Evolutionary conservation across 371 early-diverging fungal species (phyloP), one percentile per base, ranked within the genome.

Genomic region (Syncephalastrum contaminatum): DNA sequence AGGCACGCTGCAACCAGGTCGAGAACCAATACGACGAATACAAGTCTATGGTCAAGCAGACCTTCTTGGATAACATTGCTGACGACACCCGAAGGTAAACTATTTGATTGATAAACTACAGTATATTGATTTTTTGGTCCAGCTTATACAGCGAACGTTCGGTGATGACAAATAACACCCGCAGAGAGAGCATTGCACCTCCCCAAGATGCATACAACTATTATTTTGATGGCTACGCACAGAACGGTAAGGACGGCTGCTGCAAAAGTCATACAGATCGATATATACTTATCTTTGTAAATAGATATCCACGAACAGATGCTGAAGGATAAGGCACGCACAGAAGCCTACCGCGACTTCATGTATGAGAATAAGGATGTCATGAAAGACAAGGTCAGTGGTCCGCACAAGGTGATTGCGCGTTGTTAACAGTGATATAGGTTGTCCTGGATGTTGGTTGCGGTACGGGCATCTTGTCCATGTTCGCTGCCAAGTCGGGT

Each of bases 401-500:
- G 13, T n/a, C 5, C 3, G 21, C 8, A 13, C 16, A 25, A 46
- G 15, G 1, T 16, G 24, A 12, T 20, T 3, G 15, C 13, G 4
- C 16, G 20, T 15, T 48, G n/a, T 59, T 27, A 39, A 15, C 4
- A 16, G 15, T 13, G 21, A 27, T 18, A 19, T 61, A 62, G 62
- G 46, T 54, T 27, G 70, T 70, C 12, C 45, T 70, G 53, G 70
- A 70, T 59, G 96, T 98, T 39, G 99, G 99, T 52, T 97, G 99
- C 62, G 99, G 98, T 58, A 98, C 97, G 24, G 98, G 94, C 53
- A 96, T 96, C 57, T 80, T 97, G 48, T 92, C 92, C 62, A 96
- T 98, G 97, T 98, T 98, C 80, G 96, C 97, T n/a, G 96, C 97
- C 50, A 92, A 90, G 75, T 87, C 96, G 21, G 75, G 72, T 44